A percentile compares a stretch with the other conserved stretches of the same genome.
phyloP scores from a whole-genome alignment of 2,329 filamentous ascomycete genomes.

The Cucurbitaria berberidis region DNA sequence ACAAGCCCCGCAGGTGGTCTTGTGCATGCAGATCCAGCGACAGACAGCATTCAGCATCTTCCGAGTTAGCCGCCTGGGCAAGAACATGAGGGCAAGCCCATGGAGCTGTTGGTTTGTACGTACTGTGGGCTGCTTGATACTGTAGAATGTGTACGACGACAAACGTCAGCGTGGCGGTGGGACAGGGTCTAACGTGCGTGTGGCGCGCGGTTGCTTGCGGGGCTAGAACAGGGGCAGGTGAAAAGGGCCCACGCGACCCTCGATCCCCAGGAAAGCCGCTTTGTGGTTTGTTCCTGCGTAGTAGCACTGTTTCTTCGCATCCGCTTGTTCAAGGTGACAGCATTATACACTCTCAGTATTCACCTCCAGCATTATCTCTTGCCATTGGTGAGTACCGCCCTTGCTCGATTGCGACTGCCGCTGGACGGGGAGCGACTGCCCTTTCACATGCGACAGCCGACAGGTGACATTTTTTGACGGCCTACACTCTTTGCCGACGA shows the following conservation, averaged over 20 bases:
- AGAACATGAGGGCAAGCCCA: neutral
- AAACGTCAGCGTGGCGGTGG: slow-evolving; percentile 21
- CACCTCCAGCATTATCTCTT: neutral
- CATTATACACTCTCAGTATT: neutral
- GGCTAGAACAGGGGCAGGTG: slow-evolving; percentile 16
- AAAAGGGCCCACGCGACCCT: slow-evolving; percentile 22
- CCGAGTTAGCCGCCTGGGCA: slow-evolving; percentile 11
- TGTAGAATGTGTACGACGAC: neutral
- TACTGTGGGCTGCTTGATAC: neutral
- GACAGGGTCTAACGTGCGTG: slow-evolving; percentile 9
- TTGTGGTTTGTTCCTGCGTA: slow-evolving; percentile 3
- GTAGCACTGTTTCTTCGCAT: slow-evolving; percentile 3
- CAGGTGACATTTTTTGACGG: neutral
- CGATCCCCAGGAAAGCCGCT: slow-evolving; percentile 5
- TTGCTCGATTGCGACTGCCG: neutral
- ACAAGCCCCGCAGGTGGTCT: slow-evolving; percentile 16
- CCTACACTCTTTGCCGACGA: neutral
- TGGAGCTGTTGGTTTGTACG: neutral
- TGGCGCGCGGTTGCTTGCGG: slow-evolving; percentile 19
- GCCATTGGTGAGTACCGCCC: neutral
- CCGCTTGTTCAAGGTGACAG: neutral
- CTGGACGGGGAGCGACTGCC: neutral
- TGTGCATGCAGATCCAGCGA: slow-evolving; percentile 12
- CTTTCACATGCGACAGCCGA: slow-evolving; percentile 15
- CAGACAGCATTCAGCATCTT: slow-evolving; percentile 6